Conservation (phyloP, 495 filamentous ascomycete genomes). For the Hamigera avellanea region DNA sequence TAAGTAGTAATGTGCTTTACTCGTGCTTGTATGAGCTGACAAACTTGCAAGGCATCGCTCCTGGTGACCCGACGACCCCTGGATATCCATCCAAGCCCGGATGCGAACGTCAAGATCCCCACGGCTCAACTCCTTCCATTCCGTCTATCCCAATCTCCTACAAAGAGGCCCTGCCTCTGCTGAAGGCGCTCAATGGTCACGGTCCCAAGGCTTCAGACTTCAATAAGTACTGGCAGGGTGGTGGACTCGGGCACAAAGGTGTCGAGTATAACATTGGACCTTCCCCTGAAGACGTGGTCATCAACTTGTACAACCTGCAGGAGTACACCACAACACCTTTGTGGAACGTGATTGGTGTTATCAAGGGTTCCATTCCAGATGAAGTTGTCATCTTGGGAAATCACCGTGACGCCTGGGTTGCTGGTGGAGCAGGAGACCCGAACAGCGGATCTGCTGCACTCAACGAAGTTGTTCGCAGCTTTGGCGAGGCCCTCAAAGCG, state of each 20-base stretch:
- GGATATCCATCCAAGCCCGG: constrained; percentile 92
- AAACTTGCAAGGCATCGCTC: constrained; percentile 35
- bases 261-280: constrained; percentile 90
- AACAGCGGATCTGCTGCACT: constrained; percentile 84
- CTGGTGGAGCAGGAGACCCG: constrained; percentile 74
- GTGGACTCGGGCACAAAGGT: constrained; percentile 67
- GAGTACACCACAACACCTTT: constrained; percentile 81
- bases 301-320: constrained; percentile 80
- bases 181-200: constrained; percentile 81
- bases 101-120: constrained; percentile 60
- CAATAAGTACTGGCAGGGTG: constrained; percentile 57
- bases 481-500: constrained; percentile 57
- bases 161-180: constrained; percentile 68
- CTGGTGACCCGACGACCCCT: constrained; percentile 72
- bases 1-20: not conserved
- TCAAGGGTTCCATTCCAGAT: constrained; percentile 79
- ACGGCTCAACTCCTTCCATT: constrained; percentile 63
- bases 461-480: constrained; percentile 74
- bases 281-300: constrained; percentile 57
- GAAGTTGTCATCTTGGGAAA: constrained; percentile 92
- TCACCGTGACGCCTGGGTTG: constrained; percentile 91
- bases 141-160: constrained; percentile 92
- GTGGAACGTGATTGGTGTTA: constrained; percentile 92
- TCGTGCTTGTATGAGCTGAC: constrained; percentile 2
- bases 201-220: constrained; percentile 72